Conservation (phyloP, 345 rosid genomes). For the Acer campestre region DNA sequence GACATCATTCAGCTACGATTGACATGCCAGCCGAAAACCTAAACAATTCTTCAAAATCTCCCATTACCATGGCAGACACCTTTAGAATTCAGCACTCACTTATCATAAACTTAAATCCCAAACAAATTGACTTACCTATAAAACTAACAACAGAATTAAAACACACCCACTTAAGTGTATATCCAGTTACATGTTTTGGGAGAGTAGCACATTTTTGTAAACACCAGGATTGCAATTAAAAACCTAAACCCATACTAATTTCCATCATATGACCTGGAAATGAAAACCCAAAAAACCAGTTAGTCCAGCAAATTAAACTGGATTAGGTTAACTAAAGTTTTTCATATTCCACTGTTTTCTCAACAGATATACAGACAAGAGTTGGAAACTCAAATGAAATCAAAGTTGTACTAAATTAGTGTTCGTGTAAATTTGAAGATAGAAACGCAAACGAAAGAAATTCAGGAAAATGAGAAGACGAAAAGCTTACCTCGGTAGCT, state of each 20-base stretch:
- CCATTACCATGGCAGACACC: background rate
- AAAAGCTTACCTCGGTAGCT: background rate
- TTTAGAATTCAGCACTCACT: background rate
- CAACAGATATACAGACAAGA: background rate
- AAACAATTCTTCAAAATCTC: background rate
- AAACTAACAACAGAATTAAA: background rate
- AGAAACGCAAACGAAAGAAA: background rate
- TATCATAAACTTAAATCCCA: background rate
- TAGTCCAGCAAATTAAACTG: too few relatives aligned
- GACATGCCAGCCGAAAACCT: background rate
- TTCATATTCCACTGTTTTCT: background rate
- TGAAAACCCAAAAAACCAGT: background rate
- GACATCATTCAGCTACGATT: background rate
- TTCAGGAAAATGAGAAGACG: background rate
- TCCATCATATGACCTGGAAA: background rate
- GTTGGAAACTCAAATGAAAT: background rate
- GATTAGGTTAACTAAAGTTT: background rate
- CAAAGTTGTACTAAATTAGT: background rate
- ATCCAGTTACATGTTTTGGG: background rate
- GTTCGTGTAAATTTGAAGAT: background rate
- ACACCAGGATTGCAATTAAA: background rate
- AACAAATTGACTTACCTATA: background rate
- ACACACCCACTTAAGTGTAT: background rate
- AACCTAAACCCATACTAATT: constrained; percentile 3
- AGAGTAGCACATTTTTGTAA: background rate